Percentiles rank a stretch among this genome's conserved stretches.
These are phyloP conservation scores for Podaxis sp. DNA, from an alignment of 768 basidiomycete genomes.

Conservation along the genomic window DNA sequence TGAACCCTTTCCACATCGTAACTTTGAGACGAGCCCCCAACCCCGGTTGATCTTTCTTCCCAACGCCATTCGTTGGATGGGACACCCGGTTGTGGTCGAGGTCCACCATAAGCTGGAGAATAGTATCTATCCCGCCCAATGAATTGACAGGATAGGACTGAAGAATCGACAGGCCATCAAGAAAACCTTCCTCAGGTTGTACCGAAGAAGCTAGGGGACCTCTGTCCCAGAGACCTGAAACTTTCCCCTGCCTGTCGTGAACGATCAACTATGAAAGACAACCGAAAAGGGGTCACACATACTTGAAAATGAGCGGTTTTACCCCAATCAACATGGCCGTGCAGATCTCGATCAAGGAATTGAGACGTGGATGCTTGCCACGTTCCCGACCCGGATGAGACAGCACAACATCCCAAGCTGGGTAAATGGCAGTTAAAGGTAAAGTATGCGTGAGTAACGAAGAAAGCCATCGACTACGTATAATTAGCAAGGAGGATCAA, in stretches of 20 bases:
- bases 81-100: slow-evolving; percentile 39
- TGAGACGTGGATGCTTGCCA: slow-evolving; percentile 59
- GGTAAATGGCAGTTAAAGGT: slow-evolving; percentile 57
- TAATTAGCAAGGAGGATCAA: slow-evolving; percentile 2
- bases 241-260: slow-evolving; percentile 23
- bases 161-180: slow-evolving; percentile 64
- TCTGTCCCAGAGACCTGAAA: slow-evolving; percentile 21
- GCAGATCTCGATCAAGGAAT: slow-evolving; percentile 70
- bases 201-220: slow-evolving; percentile 28
- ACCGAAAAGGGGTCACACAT: slow-evolving; percentile 16
- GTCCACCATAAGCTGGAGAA: slow-evolving; percentile 68
- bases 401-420: slow-evolving; percentile 74
- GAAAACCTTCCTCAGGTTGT: slow-evolving; percentile 63
- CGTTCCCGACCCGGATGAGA: slow-evolving; percentile 55
- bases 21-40: slow-evolving; percentile 58
- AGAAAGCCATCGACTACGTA: slow-evolving; percentile 68
- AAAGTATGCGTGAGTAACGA: slow-evolving; percentile 72
- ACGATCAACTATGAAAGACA: not conserved
- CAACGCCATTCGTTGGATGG: not conserved
- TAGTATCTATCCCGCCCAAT: slow-evolving; percentile 68
- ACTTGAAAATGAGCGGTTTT: slow-evolving; percentile 57
- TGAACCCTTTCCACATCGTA: slow-evolving; percentile 69
- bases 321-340: slow-evolving; percentile 65
- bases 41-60: slow-evolving; percentile 31
- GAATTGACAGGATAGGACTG: slow-evolving; percentile 63